These are phyloP conservation scores for Podaxis mareebaensis DNA, from an alignment of 768 basidiomycete species.

Conservation along the genomic window DNA sequence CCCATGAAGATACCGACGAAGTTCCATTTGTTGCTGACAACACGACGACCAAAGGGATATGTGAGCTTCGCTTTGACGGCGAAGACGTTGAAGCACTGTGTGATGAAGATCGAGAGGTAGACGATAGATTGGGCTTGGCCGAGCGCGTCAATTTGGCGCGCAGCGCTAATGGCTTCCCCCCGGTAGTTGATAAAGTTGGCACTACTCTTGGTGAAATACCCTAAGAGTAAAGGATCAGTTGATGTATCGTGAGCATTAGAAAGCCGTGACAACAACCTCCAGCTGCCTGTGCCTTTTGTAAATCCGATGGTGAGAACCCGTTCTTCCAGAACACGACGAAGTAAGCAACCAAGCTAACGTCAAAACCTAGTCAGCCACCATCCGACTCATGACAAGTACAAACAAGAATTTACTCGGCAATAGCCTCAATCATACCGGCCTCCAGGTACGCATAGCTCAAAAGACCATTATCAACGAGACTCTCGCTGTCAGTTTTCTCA, in stretches of 20 bases:
- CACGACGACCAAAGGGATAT: constrained; percentile 61
- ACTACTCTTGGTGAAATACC: constrained; percentile 47
- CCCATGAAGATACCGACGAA: constrained; percentile 63
- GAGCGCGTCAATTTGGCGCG: constrained; percentile 57
- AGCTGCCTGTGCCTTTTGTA: constrained; percentile 47
- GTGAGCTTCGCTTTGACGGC: constrained; percentile 66
- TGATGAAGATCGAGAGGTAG: constrained; percentile 68
- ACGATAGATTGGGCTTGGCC: constrained; percentile 67
- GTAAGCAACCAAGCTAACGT: constrained; percentile 54
- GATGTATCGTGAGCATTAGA: neutral
- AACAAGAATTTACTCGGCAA: constrained; percentile 46
- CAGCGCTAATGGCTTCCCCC: constrained; percentile 45
- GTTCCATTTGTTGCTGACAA: constrained; percentile 62
- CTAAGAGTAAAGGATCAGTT: constrained; percentile 25
- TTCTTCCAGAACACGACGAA: constrained; percentile 66
- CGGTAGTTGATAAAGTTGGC: constrained; percentile 57
- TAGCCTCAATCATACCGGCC: constrained; percentile 59
- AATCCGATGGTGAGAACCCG: constrained; percentile 61
- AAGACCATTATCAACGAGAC: constrained; percentile 59
- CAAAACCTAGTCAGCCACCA: neutral
- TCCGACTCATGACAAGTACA: neutral
- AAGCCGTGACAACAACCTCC: constrained; percentile 30
- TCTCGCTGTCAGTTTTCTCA: constrained; percentile 55
- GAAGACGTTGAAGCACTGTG: constrained; percentile 72
- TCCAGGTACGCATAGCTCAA: constrained; percentile 70